Percentiles rank a stretch among this genome's conserved stretches.
Conservation (phyloP, 2,329 filamentous ascomycete genomes). For the Colletotrichum phormii region DNA sequence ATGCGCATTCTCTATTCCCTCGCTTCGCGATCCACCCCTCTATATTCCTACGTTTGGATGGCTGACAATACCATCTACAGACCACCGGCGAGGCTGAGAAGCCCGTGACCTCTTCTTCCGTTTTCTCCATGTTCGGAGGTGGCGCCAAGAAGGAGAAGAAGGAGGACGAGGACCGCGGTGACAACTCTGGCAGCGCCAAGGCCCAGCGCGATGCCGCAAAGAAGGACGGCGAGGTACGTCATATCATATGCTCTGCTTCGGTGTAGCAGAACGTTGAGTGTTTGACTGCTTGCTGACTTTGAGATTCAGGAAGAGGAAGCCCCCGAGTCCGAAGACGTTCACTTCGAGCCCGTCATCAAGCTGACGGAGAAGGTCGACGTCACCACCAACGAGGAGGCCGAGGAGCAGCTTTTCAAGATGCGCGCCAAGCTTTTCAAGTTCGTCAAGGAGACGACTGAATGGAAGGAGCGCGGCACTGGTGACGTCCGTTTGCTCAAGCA, state of each 20-base stretch:
- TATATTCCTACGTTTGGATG: not conserved
- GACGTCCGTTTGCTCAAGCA: slow-evolving; percentile 98
- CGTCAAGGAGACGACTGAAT: slow-evolving; percentile 89
- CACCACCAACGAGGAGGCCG: slow-evolving; percentile 98
- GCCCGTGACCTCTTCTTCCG: slow-evolving; percentile 69
- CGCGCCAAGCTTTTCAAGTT: slow-evolving; percentile 99
- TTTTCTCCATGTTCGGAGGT: slow-evolving; percentile 99
- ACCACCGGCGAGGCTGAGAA: slow-evolving; percentile 45
- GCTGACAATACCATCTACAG: slow-evolving; percentile 11
- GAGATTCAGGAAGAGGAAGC: slow-evolving; percentile 74
- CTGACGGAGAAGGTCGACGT: slow-evolving; percentile 96
- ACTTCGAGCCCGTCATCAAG: slow-evolving; percentile 97
- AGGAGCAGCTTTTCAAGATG: slow-evolving; percentile 99
- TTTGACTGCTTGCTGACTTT: slow-evolving; percentile 16
- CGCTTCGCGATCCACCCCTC: not conserved
- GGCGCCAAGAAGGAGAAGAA: slow-evolving; percentile 98
- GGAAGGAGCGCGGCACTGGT: slow-evolving; percentile 99
- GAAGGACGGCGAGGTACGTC: slow-evolving; percentile 64
- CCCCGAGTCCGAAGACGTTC: slow-evolving; percentile 90
- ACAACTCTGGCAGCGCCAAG: slow-evolving; percentile 90
- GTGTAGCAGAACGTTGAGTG: not conserved
- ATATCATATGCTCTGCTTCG: not conserved
- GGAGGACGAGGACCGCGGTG: slow-evolving; percentile 83
- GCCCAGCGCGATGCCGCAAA: slow-evolving; percentile 74
- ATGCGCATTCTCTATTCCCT: not conserved